Conservation (phyloP, 2,329 filamentous ascomycete species). For the Stachybotrys echinatus region DNA sequence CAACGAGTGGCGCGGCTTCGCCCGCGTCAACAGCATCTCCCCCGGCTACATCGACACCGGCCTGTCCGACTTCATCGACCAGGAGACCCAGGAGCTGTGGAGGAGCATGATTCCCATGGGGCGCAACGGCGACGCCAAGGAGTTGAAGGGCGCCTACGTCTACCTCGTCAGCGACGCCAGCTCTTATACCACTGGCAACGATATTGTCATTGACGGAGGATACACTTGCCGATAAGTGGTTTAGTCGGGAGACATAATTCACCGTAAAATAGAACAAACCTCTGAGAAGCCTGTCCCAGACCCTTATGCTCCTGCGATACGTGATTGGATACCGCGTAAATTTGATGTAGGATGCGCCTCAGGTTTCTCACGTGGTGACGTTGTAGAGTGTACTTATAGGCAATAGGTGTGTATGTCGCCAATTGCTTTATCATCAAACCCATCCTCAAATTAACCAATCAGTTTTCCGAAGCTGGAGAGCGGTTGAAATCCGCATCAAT, state of each 20-base stretch:
- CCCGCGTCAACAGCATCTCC: slow-evolving; percentile 60
- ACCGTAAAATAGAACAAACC: too few relatives aligned
- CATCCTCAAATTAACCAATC: too few relatives aligned
- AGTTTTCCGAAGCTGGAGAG: too few relatives aligned
- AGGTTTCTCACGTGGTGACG: too few relatives aligned
- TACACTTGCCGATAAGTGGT: slow-evolving; percentile 44
- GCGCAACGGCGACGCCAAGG: slow-evolving; percentile 60
- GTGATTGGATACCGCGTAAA: too few relatives aligned
- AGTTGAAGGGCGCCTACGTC: slow-evolving; percentile 73
- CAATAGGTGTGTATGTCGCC: too few relatives aligned
- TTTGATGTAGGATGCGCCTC: too few relatives aligned
- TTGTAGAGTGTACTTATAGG: too few relatives aligned
- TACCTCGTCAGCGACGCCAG: slow-evolving; percentile 72
- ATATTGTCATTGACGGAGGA: slow-evolving; percentile 68
- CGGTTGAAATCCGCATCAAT: too few relatives aligned
- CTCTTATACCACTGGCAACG: slow-evolving; percentile 67
- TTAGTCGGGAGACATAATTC: not conserved
- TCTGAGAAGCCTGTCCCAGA: too few relatives aligned
- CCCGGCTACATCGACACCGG: slow-evolving; percentile 66
- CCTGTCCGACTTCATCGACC: slow-evolving; percentile 59
- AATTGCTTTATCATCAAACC: too few relatives aligned
- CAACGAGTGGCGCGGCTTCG: slow-evolving; percentile 65
- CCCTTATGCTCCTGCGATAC: too few relatives aligned
- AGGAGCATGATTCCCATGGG: slow-evolving; percentile 70
- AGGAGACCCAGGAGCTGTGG: slow-evolving; percentile 67